These are phyloP conservation scores for Chenopodium formosanum DNA, from an alignment of 148 eudicot species.

Conservation along the genomic window DNA sequence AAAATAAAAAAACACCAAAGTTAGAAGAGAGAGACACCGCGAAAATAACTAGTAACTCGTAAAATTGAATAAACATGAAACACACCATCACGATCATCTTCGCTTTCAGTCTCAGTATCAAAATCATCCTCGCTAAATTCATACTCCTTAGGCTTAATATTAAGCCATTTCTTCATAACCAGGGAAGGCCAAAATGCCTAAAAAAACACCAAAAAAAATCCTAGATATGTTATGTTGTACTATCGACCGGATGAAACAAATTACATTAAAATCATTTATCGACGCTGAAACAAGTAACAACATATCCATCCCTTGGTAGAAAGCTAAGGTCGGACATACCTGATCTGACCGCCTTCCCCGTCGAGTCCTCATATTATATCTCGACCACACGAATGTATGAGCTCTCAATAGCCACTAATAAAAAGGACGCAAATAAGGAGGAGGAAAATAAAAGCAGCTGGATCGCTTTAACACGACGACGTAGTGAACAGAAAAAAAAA, in stretches of 20 bases:
- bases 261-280: too few relatives aligned
- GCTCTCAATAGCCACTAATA: background rate
- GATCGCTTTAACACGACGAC: background rate
- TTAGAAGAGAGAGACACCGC: background rate
- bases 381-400: background rate
- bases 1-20: constrained; percentile 2
- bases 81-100: constrained; percentile 87
- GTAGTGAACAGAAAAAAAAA: constrained; percentile 5
- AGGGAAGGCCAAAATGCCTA: constrained; percentile 86
- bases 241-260: too few relatives aligned
- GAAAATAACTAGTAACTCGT: background rate
- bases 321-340: constrained; percentile 37
- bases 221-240: background rate
- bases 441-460: too few relatives aligned
- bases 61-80: background rate
- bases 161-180: constrained; percentile 96
- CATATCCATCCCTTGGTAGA: too few relatives aligned
- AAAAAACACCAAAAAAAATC: background rate
- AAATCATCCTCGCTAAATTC: constrained; percentile 96
- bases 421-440: background rate
- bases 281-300: too few relatives aligned
- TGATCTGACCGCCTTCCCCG: constrained; percentile 55
- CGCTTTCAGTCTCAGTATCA: constrained; percentile 83
- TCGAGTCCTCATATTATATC: constrained; percentile 44
- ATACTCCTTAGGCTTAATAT: constrained; percentile 66